Conservation (phyloP, 75 land plant species). For the Selaginella moellendorffii region DNA sequence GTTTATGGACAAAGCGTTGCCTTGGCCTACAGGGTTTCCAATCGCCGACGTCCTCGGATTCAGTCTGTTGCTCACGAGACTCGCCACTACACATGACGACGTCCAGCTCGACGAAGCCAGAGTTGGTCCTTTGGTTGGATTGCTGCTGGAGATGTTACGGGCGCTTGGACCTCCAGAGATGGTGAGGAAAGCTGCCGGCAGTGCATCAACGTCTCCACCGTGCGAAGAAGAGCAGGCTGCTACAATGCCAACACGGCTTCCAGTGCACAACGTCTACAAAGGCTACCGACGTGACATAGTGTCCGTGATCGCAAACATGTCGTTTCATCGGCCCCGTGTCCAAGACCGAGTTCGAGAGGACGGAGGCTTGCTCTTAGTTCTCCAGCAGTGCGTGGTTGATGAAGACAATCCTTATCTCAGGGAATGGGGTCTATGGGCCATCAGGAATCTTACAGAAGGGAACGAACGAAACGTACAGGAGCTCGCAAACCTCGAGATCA, state of each 20-base stretch:
- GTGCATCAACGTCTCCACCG: no score
- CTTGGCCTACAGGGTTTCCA: conserved; percentile 17
- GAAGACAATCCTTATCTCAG: conserved; percentile 60
- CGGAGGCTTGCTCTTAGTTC: conserved; percentile 40
- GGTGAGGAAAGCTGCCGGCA: background rate
- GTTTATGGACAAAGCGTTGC: background rate
- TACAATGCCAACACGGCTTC: conserved; percentile 11
- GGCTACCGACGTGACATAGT: conserved; percentile 81
- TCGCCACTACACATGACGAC: background rate
- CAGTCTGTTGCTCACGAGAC: background rate
- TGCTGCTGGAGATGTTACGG: conserved; percentile 38
- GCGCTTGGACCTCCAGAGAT: conserved; percentile 65
- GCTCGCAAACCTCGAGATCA: conserved; percentile 48
- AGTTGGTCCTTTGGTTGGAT: conserved; percentile 37
- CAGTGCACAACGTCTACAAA: conserved; percentile 30
- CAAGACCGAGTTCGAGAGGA: conserved; percentile 57
- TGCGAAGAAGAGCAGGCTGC: background rate
- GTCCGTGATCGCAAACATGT: conserved; percentile 56
- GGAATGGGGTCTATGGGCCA: conserved; percentile 72
- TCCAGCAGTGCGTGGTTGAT: conserved; percentile 77
- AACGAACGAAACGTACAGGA: conserved; percentile 46
- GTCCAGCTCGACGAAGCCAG: conserved; percentile 5
- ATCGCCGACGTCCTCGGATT: conserved; percentile 50
- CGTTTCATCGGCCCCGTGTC: conserved; percentile 33
- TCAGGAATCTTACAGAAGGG: conserved; percentile 56